Evolutionary conservation across 1,284 basidiomycete genomes (phyloP).

Genomic region (Coniferiporia weirii): DNA sequence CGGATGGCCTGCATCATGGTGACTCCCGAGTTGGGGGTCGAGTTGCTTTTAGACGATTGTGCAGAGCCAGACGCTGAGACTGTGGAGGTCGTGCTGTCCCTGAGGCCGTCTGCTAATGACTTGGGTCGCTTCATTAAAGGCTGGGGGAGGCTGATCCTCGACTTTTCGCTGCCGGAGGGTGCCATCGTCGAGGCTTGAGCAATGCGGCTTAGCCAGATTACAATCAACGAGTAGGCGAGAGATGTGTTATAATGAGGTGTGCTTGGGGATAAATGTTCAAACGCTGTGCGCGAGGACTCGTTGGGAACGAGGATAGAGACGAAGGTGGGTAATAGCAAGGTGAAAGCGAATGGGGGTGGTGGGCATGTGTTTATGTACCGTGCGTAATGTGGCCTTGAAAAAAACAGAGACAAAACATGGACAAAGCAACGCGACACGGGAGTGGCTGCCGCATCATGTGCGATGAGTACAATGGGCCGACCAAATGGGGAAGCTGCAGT

Average conservation of each 20-base stretch:
- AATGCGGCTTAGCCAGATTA: background rate
- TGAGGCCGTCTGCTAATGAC: slow-evolving; percentile 4
- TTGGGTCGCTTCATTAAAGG: slow-evolving; percentile 5
- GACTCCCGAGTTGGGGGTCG: background rate
- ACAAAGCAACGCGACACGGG: background rate
- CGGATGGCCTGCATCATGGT: background rate
- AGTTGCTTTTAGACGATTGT: background rate
- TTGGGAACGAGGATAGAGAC: too few relatives aligned
- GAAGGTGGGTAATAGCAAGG: background rate
- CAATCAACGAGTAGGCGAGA: background rate
- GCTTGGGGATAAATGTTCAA: background rate
- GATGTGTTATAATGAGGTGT: background rate
- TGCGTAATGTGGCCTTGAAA: background rate
- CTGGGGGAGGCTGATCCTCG: slow-evolving; percentile 2
- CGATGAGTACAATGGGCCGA: background rate
- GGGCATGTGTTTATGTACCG: slow-evolving; percentile 1
- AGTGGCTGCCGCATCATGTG: background rate
- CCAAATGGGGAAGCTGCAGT: background rate
- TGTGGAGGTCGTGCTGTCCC: background rate
- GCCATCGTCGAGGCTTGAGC: background rate
- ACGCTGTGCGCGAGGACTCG: background rate
- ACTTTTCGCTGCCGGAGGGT: background rate
- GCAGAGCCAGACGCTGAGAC: background rate
- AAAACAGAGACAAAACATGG: background rate
- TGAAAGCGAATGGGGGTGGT: background rate